These are phyloP conservation scores for Colletotrichum sp. DNA, from an alignment of 2,329 filamentous ascomycete genomes.

Conservation along the genomic window DNA sequence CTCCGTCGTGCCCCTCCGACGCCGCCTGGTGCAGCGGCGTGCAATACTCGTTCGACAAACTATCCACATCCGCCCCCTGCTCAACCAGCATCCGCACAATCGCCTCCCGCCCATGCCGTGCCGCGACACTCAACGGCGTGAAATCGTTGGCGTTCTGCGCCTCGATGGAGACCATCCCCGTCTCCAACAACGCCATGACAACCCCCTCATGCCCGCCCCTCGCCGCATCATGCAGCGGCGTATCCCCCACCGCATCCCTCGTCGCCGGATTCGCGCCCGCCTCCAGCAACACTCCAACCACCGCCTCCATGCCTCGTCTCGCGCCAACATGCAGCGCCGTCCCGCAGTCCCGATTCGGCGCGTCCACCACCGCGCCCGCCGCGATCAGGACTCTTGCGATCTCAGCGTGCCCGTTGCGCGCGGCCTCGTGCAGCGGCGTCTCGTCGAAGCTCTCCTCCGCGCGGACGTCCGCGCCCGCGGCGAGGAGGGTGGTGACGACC, in stretches of 20 bases:
- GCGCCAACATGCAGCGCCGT: slow-evolving; percentile 23
- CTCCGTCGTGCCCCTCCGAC: slow-evolving; percentile 21
- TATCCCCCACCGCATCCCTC: slow-evolving; percentile 21
- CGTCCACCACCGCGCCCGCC: slow-evolving; percentile 18
- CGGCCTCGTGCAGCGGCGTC: slow-evolving; percentile 20
- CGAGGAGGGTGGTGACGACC: slow-evolving; percentile 16
- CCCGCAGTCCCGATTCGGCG: slow-evolving; percentile 10
- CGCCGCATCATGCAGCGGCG: slow-evolving; percentile 21
- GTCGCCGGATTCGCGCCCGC: slow-evolving; percentile 22
- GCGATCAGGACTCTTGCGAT: slow-evolving; percentile 16
- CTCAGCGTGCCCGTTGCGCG: slow-evolving; percentile 4
- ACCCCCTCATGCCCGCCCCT: slow-evolving; percentile 17
- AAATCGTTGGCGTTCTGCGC: slow-evolving; percentile 20
- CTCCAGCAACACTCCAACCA: not conserved
- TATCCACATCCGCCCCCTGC: slow-evolving; percentile 23
- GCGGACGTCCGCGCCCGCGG: slow-evolving; percentile 12
- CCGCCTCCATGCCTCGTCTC: not conserved
- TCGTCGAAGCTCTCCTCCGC: slow-evolving; percentile 22
- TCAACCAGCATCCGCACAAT: slow-evolving; percentile 24
- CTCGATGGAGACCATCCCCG: slow-evolving; percentile 20
- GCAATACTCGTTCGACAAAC: slow-evolving; percentile 20
- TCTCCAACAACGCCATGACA: slow-evolving; percentile 18
- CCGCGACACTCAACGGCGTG: slow-evolving; percentile 23
- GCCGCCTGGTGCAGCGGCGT: slow-evolving; percentile 24
- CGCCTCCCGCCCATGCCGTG: slow-evolving; percentile 20